These are phyloP conservation scores for Suillus sp. DNA, from an alignment of 768 basidiomycete genomes.

Conservation along the genomic window DNA sequence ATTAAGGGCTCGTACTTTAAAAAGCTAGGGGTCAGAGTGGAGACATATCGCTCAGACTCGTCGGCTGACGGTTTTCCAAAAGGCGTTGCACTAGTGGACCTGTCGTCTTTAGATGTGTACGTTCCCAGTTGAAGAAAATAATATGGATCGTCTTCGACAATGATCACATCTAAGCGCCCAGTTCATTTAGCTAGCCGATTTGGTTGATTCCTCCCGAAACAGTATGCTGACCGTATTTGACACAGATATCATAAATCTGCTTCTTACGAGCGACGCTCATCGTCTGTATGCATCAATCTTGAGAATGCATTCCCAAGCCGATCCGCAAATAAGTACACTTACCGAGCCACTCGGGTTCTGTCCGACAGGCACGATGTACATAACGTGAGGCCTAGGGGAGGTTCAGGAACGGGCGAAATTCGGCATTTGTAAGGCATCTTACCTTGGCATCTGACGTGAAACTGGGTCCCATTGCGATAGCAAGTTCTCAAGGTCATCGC, in stretches of 20 bases:
- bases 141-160: slow-evolving; percentile 86
- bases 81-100: slow-evolving; percentile 17
- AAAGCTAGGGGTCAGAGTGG: slow-evolving; percentile 61
- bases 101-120: slow-evolving; percentile 50
- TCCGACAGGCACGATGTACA: slow-evolving; percentile 79
- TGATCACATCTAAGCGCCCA: slow-evolving; percentile 57
- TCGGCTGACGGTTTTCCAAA: slow-evolving; percentile 32
- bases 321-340: slow-evolving; percentile 24
- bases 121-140: slow-evolving; percentile 68
- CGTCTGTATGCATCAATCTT: slow-evolving; percentile 43
- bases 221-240: slow-evolving; percentile 62
- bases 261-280: slow-evolving; percentile 67
- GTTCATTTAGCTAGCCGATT: background rate
- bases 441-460: slow-evolving; percentile 58
- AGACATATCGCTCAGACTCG: slow-evolving; percentile 47
- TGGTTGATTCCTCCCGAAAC: background rate
- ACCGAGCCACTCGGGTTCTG: slow-evolving; percentile 83
- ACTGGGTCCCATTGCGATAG: slow-evolving; percentile 68
- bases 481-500: slow-evolving; percentile 56
- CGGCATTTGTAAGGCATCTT: slow-evolving; percentile 14
- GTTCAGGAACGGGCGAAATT: slow-evolving; percentile 4
- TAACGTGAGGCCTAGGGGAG: slow-evolving; percentile 58
- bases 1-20: slow-evolving; percentile 42
- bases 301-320: background rate
- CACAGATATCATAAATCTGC: slow-evolving; percentile 79